These are phyloP conservation scores for Babesia bigemina DNA, from an alignment of 169 alveolate species.

Conservation along the genomic window DNA sequence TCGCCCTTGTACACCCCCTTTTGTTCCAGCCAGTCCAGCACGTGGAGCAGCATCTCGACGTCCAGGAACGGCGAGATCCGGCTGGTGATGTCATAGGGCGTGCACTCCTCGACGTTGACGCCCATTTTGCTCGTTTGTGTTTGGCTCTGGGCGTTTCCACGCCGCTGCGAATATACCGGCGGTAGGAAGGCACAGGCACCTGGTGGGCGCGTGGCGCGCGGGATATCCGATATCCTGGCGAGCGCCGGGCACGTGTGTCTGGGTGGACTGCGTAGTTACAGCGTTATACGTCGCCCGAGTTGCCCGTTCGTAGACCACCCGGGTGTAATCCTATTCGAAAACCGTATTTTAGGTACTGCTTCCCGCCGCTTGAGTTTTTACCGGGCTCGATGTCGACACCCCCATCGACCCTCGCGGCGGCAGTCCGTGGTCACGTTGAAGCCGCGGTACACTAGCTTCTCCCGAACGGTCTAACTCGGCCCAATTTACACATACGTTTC, in stretches of 20 bases:
- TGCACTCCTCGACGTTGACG: slow-evolving; percentile 17
- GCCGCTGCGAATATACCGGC: background rate
- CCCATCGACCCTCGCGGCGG: slow-evolving; percentile 34
- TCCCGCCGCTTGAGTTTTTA: background rate
- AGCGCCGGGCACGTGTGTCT: slow-evolving; percentile 4
- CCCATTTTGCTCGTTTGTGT: slow-evolving; percentile 4
- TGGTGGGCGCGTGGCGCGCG: background rate
- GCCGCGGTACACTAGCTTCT: background rate
- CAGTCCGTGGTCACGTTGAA: background rate
- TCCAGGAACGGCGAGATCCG: slow-evolving; percentile 73
- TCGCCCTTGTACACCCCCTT: slow-evolving; percentile 62
- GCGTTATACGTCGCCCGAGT: slow-evolving; percentile 2
- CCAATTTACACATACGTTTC: too few species aligned
- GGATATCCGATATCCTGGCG: background rate
- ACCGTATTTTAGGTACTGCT: too few species aligned
- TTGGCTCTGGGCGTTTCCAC: background rate
- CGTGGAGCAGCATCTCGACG: slow-evolving; percentile 74
- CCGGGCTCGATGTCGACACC: background rate
- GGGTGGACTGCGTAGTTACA: background rate
- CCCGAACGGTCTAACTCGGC: too few species aligned
- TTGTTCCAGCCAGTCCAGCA: slow-evolving; percentile 73
- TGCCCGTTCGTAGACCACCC: background rate
- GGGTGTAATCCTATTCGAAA: background rate
- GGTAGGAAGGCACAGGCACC: background rate
- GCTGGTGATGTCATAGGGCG: slow-evolving; percentile 57